phyloP scores from a whole-genome alignment of 2,329 filamentous ascomycete genomes.

The Penicillium glabrum region DNA sequence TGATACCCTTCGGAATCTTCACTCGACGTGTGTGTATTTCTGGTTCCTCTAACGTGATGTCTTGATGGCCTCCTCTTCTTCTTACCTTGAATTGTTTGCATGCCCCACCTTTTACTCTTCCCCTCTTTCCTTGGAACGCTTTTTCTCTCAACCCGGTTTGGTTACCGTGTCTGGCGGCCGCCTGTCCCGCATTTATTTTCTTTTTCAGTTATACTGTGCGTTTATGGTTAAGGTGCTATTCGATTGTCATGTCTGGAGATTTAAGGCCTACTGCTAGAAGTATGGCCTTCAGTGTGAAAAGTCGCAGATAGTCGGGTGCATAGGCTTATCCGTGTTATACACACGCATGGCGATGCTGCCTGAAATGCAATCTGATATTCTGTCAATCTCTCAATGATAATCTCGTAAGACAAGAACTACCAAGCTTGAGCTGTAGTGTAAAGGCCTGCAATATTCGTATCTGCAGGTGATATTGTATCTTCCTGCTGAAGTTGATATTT shows the following conservation, averaged over 20 bases:
- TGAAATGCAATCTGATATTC: slow-evolving; percentile 16
- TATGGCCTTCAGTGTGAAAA: slow-evolving; percentile 5
- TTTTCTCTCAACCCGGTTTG: slow-evolving; percentile 14
- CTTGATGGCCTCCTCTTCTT: slow-evolving; percentile 35
- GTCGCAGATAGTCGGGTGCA: slow-evolving; percentile 1
- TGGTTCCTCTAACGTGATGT: slow-evolving; percentile 36
- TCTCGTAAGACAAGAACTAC: background rate
- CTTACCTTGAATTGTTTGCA: slow-evolving; percentile 4
- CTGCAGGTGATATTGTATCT: background rate
- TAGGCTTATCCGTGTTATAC: background rate
- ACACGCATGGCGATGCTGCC: background rate
- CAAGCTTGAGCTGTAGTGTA: background rate
- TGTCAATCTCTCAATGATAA: background rate
- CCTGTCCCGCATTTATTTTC: slow-evolving; percentile 12
- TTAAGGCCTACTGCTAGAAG: background rate
- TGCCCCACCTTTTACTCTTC: background rate
- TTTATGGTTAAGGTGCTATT: slow-evolving; percentile 15
- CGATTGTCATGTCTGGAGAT: slow-evolving; percentile 3
- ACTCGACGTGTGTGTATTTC: slow-evolving; percentile 36
- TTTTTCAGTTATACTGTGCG: slow-evolving; percentile 4
- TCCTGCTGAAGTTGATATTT: no score
- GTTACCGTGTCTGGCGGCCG: slow-evolving; percentile 9
- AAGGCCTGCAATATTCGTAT: background rate
- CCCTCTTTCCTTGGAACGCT: slow-evolving; percentile 14
- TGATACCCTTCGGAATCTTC: slow-evolving; percentile 44